These are phyloP conservation scores for Sporisorium reilianum DNA, from an alignment of 1,284 basidiomycete species.

Conservation along the genomic window DNA sequence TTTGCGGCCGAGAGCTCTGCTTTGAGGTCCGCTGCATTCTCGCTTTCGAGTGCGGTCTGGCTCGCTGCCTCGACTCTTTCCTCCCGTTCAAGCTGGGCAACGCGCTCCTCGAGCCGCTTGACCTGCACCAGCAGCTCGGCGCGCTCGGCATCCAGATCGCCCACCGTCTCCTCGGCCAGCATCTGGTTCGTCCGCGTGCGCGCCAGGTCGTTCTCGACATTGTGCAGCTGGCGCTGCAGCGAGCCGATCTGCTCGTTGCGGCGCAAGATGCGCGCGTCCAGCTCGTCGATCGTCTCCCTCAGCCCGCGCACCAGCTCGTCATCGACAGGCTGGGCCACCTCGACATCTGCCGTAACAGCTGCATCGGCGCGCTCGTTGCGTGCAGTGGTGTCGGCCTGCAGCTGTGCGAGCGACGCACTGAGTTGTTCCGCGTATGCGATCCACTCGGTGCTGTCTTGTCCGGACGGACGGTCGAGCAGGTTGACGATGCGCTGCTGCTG, in stretches of 20 bases:
- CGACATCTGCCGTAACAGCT: background rate
- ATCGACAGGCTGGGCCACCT: background rate
- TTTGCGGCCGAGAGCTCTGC: background rate
- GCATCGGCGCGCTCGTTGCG: background rate
- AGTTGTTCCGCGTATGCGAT: constrained; percentile 10
- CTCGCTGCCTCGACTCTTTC: background rate
- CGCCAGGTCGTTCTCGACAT: constrained; percentile 27
- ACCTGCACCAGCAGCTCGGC: constrained; percentile 4
- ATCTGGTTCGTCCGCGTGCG: constrained; percentile 32
- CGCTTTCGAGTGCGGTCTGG: background rate
- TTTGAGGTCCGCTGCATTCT: background rate
- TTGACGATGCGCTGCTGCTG: constrained; percentile 28
- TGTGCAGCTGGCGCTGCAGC: constrained; percentile 33
- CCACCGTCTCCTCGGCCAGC: constrained; percentile 36
- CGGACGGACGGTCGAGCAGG: constrained; percentile 5
- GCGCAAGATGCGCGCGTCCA: constrained; percentile 37
- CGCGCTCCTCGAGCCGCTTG: background rate
- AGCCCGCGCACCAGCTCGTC: background rate
- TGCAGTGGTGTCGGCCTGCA: background rate
- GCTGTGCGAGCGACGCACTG: constrained; percentile 2
- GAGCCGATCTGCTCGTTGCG: constrained; percentile 51
- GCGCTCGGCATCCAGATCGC: constrained; percentile 26
- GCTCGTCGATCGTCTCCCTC: constrained; percentile 14
- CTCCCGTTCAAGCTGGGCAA: background rate
- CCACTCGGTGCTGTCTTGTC: background rate